Evolutionary conservation across 495 filamentous ascomycete genomes (phyloP).

Genomic region (Hypoxylon lienhwacheense): DNA sequence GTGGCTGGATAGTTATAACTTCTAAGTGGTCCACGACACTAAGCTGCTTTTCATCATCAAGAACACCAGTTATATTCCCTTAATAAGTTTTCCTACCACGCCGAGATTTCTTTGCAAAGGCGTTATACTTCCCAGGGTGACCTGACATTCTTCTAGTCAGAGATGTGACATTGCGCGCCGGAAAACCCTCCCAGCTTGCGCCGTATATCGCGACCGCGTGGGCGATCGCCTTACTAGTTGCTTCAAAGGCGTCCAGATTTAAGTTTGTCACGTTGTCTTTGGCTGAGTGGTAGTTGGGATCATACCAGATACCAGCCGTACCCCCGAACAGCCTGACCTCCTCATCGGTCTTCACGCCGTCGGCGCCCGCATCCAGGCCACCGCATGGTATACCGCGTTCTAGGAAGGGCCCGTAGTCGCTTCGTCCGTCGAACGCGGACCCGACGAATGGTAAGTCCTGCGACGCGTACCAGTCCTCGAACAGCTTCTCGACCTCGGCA

Average conservation of each 20-base stretch:
- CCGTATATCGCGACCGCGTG: constrained; percentile 66
- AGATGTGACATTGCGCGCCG: constrained; percentile 29
- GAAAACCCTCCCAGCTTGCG: constrained; percentile 46
- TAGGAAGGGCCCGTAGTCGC: constrained; percentile 71
- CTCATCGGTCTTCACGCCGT: constrained; percentile 62
- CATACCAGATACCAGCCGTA: constrained; percentile 58
- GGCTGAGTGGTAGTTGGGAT: constrained; percentile 63
- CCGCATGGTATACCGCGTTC: constrained; percentile 64
- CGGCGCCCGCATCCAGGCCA: constrained; percentile 71
- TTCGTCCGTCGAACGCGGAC: constrained; percentile 64
- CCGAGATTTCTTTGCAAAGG: constrained; percentile 13
- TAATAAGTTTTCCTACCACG: constrained; percentile 11
- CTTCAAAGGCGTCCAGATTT: constrained; percentile 59
- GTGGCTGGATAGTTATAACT: too few species aligned
- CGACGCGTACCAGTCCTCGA: constrained; percentile 60
- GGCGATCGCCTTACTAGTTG: constrained; percentile 64
- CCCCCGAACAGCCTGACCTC: constrained; percentile 64
- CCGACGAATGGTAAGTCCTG: constrained; percentile 48
- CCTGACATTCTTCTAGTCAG: constrained; percentile 5
- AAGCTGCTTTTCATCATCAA: too few species aligned
- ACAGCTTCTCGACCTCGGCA: constrained; percentile 63
- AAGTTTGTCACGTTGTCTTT: constrained; percentile 64
- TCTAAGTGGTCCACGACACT: too few species aligned
- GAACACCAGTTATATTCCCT: constrained; percentile 18
- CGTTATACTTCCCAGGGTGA: constrained; percentile 6